A percentile compares a stretch with the other conserved stretches of the same genome.
Evolutionary conservation across 192 early-diverging fungal genomes (phyloP).

Genomic region (Pilobolus umbonatus): DNA sequence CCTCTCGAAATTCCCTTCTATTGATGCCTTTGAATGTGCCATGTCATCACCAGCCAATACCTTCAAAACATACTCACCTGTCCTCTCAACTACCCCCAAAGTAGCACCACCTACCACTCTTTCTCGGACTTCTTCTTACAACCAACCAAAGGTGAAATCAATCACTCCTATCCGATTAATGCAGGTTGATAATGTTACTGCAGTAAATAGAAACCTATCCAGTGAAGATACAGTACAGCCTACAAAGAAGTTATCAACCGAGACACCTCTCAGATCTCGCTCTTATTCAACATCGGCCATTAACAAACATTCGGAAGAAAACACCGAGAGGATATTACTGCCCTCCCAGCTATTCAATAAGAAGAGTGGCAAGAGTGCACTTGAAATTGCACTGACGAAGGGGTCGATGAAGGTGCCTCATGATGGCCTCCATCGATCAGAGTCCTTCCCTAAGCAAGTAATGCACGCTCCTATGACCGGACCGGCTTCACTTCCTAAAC

Average conservation of each 20-base stretch:
- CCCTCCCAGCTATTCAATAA: no score
- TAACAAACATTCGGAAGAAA: no score
- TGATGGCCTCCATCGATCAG: no score
- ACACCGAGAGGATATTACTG: no score
- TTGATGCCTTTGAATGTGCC: slow-evolving; percentile 10
- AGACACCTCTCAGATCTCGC: not conserved
- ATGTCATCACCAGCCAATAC: no score
- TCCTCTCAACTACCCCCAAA: not conserved
- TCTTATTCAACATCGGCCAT: not conserved
- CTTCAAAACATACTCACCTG: no score
- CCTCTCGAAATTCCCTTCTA: slow-evolving; percentile 6
- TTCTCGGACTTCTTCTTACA: no score
- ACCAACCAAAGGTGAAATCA: not conserved
- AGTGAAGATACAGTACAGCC: not conserved
- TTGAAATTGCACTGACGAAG: not conserved
- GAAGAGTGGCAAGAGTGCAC: not conserved
- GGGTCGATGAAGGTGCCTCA: no score
- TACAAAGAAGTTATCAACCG: no score
- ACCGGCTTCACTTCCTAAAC: not conserved
- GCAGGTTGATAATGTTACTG: not conserved
- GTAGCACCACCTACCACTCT: not conserved
- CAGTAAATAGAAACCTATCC: not conserved
- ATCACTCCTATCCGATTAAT: not conserved
- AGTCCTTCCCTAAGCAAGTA: not conserved
- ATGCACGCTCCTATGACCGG: not conserved